These are phyloP conservation scores for Verticillium nubilum DNA, from an alignment of 2,329 filamentous ascomycete genomes.

Conservation along the genomic window DNA sequence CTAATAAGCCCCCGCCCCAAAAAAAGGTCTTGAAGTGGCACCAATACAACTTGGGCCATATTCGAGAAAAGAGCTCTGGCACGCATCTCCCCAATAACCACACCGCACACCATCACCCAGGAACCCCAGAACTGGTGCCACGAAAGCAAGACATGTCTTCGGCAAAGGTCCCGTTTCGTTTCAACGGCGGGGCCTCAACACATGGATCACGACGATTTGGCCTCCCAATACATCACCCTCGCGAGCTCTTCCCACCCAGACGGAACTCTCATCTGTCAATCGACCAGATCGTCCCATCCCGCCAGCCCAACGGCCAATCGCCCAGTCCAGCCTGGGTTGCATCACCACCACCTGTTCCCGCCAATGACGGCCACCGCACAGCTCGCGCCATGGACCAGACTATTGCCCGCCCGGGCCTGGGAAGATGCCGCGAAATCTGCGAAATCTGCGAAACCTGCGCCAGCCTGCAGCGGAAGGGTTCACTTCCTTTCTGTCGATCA, in stretches of 20 bases:
- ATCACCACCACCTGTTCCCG: background rate
- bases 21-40: background rate
- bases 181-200: background rate
- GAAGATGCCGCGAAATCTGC: background rate
- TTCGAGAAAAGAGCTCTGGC: background rate
- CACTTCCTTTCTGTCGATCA: conserved; percentile 1
- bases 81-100: background rate
- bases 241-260: background rate
- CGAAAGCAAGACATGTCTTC: background rate
- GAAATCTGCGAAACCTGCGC: too few species aligned
- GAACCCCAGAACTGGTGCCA: background rate
- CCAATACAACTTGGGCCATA: background rate
- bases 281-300: background rate
- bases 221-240: background rate
- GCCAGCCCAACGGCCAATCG: background rate
- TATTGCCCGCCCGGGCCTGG: background rate
- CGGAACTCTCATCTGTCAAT: background rate
- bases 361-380: background rate
- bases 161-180: background rate
- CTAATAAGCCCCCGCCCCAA: background rate
- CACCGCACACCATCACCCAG: background rate
- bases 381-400: background rate
- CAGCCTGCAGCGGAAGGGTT: background rate
- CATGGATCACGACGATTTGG: background rate
- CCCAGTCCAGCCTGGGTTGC: background rate